Base-by-base conservation (phyloP, 345 rosid species). In the Isatis tinctoria region DNA sequence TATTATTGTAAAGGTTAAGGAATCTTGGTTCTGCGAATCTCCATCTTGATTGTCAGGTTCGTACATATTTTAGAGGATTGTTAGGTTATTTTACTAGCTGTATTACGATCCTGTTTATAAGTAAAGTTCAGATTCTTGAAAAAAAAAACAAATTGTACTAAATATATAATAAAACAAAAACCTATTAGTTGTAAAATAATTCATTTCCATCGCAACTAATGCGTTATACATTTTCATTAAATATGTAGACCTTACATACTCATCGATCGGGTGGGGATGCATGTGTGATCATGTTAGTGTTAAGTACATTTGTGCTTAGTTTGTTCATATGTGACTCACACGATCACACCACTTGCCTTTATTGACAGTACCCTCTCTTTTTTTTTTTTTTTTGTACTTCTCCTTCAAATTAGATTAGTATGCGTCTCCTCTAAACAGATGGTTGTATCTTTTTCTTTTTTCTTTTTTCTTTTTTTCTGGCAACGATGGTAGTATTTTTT, bases 271-370 rank as follows among this genome's bases (percentile, higher is more conserved):
- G 64, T 49, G 54, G 78, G 68, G 44, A 39, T 14, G 58, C 79
- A 75, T 75, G 79, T 75, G 74, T 69, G 75, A 76, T 51, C 79
- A 69, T 76, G 79, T 69, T 75, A 61, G 69, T 52, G 53, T 24
- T 61, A 69, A 59, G 32, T 52, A 68, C 0, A 59, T 47, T 4
- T 49, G 62, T 40, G 54, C 39, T 60, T 47, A 32, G 67, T 28
- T 57, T 36, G 67, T 47, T 59, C 64, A 60, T 60, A 54, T 5
- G 58, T 52, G 57, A 35, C 37, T 22, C 57, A 51, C 16, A 3
- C 57, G n/a, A n/a, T n/a, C n/a, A n/a, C 57, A 69, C 74, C 65
- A 65, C 71, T 75, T 41, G 64, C 74, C 61, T 74, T 27, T 41
- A 49, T 60, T 20, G 35, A 48, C 20, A 40, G n/a, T 68, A 10